A percentile compares a stretch with the other conserved stretches of the same genome.
Evolutionary conservation across 139 green algal genomes (phyloP).

Genomic region (Edaphochlamys debaryana): DNA sequence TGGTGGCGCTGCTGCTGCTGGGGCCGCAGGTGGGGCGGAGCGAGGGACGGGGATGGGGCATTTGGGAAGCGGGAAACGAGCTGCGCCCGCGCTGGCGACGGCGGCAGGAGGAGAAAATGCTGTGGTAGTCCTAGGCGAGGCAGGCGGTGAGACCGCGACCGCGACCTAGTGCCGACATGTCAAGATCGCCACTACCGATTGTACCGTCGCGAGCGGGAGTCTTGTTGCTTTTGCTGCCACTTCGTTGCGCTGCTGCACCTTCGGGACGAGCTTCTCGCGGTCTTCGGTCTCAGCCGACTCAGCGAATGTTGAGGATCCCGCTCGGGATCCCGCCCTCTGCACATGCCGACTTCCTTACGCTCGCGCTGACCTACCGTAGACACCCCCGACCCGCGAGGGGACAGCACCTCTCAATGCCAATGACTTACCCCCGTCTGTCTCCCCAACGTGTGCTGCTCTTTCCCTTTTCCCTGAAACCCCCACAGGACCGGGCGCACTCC

Average conservation of each 20-base stretch:
- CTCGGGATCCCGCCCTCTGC: background rate
- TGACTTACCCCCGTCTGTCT: background rate
- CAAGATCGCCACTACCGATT: background rate
- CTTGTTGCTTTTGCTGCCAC: too few species aligned
- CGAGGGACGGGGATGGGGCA: too few species aligned
- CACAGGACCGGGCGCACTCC: slow-evolving; percentile 78
- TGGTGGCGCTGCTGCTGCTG: slow-evolving; percentile 70
- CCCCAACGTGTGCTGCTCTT: background rate
- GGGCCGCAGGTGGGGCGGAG: slow-evolving; percentile 48
- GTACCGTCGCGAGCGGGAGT: background rate
- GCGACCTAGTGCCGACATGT: background rate
- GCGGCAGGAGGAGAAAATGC: too few species aligned
- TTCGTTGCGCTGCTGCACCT: too few species aligned
- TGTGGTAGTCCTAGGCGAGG: too few species aligned
- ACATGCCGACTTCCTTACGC: background rate
- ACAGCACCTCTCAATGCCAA: too few species aligned
- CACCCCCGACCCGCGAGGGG: too few species aligned
- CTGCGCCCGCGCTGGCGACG: too few species aligned
- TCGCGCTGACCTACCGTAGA: too few species aligned
- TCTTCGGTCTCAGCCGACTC: too few species aligned
- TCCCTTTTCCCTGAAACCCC: background rate
- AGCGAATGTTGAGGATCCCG: background rate
- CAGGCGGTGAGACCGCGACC: background rate
- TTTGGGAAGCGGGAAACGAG: too few species aligned
- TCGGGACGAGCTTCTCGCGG: too few species aligned